Base-by-base conservation (phyloP, 768 basidiomycete species). In the Fibroporia radiculosa region DNA sequence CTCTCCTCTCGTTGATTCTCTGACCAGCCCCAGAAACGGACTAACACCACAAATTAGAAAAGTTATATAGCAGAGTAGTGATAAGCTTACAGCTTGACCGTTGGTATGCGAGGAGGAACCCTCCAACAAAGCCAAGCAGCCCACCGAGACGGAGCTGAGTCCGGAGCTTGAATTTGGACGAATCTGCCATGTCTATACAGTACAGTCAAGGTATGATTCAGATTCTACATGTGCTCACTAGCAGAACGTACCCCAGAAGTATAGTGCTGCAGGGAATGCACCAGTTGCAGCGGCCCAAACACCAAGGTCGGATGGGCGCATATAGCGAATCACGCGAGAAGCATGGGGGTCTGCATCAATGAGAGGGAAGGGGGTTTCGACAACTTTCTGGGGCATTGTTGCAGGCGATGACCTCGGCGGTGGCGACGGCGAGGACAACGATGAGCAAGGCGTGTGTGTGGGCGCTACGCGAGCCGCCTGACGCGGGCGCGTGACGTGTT, bases 321-420 rank as follows among this genome's bases (percentile, higher is more conserved):
- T 80, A 68, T 96, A 96, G 47, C 87, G 72, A 18, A 99, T 67
- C 40, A 99, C 95, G 25, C 95, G 79, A 25, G 69, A 69, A 12
- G 82, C 81, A 70, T 96, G 87, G 8, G 95, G 95, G 71, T 98
- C 95, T 0, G 80, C 72, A 66, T 97, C 95, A 67, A 98, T 87
- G 65, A 95, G 82, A 38, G 93, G 93, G 68, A 80, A 95, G 20
- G 82, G 80, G 31, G 84, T 79, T 57, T 67, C 64, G 47, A 73
- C 67, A 55, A 71, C 66, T 60, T 75, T 75, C 64, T 72, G 60
- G 40, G 77, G 74, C 75, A 77, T 75, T 49, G 62, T 66, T 31
- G 55, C 50, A 42, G 37, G 33, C 36, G 35, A 46, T 45, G 46
- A 25, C 42, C 47, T 51, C 48, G 42, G 47, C 53, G 45, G n/a